Evolutionary conservation across 192 early-diverging fungal species (phyloP).

Genomic region (Coemansia sp.): DNA sequence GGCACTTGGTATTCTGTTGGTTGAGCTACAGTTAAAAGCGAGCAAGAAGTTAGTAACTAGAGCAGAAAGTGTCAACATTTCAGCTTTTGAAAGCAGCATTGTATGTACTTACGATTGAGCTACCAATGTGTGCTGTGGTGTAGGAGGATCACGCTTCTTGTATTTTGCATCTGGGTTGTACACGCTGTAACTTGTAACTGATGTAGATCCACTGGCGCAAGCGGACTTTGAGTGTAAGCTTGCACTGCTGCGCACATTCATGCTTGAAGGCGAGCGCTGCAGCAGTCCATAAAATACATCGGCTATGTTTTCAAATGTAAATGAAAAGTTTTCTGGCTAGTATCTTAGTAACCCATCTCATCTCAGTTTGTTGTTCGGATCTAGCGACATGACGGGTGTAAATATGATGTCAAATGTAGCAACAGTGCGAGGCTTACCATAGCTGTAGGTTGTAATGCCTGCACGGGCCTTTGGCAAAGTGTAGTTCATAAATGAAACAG

Average conservation of each 20-base stretch:
- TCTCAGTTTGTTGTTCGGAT: too few relatives aligned
- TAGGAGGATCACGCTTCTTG: conserved; percentile 35
- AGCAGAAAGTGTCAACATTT: too few relatives aligned
- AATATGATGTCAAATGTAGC: background rate
- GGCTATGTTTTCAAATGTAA: conserved; percentile 15
- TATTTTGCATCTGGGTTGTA: conserved; percentile 34
- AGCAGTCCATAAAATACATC: conserved; percentile 19
- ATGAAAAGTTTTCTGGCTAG: background rate
- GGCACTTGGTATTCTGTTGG: background rate
- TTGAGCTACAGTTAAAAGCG: conserved; percentile 4
- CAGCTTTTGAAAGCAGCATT: background rate
- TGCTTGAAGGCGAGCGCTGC: conserved; percentile 8
- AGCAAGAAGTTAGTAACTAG: background rate
- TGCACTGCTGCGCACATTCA: background rate
- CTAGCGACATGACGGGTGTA: background rate
- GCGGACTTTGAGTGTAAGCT: background rate
- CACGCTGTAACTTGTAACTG: conserved; percentile 11
- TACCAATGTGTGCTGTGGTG: conserved; percentile 30
- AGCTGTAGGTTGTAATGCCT: background rate
- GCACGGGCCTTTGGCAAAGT: background rate
- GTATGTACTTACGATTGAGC: conserved; percentile 20
- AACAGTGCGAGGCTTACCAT: conserved; percentile 1
- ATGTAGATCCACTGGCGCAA: background rate
- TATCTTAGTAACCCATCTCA: too few relatives aligned
- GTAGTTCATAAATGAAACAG: background rate